Evolutionary conservation across 192 early-diverging fungal genomes (phyloP).

Genomic region (Coemansia sp.): DNA sequence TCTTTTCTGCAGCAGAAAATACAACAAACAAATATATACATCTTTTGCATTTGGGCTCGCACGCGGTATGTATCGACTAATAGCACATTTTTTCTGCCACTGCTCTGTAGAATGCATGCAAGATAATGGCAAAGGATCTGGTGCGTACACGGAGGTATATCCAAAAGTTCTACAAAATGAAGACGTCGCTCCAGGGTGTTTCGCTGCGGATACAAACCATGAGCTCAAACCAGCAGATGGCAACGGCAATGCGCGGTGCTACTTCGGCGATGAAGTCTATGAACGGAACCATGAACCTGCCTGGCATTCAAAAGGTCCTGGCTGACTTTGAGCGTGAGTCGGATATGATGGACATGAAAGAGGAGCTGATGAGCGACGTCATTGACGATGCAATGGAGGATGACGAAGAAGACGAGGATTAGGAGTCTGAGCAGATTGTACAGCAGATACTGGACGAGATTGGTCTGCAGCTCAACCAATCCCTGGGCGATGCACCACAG

Average conservation of each 20-base stretch:
- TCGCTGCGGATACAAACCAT: constrained; percentile 73
- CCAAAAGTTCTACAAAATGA: constrained; percentile 97
- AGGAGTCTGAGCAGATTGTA: constrained; percentile 85
- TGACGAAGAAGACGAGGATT: constrained; percentile 80
- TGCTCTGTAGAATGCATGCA: constrained; percentile 63
- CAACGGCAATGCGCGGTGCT: constrained; percentile 90
- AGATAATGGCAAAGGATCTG: constrained; percentile 97
- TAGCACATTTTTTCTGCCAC: no score
- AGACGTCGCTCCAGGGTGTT: constrained; percentile 90
- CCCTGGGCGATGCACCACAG: constrained; percentile 50
- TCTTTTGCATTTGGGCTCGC: no score
- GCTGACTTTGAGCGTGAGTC: constrained; percentile 95
- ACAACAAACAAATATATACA: no score
- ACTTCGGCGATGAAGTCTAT: constrained; percentile 94
- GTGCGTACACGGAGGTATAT: constrained; percentile 90
- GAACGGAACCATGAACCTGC: constrained; percentile 94
- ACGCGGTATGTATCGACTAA: no score
- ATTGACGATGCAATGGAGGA: constrained; percentile 97
- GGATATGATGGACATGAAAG: constrained; percentile 99
- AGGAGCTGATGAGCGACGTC: constrained; percentile 96
- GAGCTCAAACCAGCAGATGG: constrained; percentile 93
- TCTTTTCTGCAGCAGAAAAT: no score
- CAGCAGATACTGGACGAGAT: constrained; percentile 95
- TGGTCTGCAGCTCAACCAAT: constrained; percentile 64
- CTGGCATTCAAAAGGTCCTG: constrained; percentile 91